A percentile compares a stretch with the other conserved stretches of the same genome.
Evolutionary conservation across 768 basidiomycete species (phyloP).

Genomic region (Mycena latifolia): DNA sequence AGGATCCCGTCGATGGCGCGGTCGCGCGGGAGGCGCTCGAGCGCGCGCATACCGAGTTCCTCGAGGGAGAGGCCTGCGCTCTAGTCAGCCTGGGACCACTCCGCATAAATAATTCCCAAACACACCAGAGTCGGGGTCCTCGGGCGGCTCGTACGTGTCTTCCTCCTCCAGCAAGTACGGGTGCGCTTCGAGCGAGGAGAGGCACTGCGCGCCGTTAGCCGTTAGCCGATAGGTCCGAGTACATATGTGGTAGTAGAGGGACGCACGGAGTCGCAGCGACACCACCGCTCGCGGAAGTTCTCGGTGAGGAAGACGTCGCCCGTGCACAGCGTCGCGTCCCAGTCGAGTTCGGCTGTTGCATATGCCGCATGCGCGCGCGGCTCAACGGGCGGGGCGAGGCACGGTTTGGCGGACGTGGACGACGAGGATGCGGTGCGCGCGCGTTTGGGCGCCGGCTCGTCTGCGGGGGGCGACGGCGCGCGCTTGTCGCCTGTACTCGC

Average conservation of each 20-base stretch:
- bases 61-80: conserved; percentile 79
- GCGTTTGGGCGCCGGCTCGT: conserved; percentile 54
- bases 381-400: conserved; percentile 69
- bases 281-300: conserved; percentile 85
- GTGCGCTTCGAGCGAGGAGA: conserved; percentile 62
- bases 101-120: background rate
- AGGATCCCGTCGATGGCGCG: conserved; percentile 86
- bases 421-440: conserved; percentile 17
- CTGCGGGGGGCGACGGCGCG: conserved; percentile 42
- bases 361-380: conserved; percentile 60
- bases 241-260: conserved; percentile 1
- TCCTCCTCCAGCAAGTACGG: conserved; percentile 81
- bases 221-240: background rate
- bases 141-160: conserved; percentile 87
- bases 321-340: conserved; percentile 55
- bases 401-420: conserved; percentile 45
- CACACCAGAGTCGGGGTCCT: conserved; percentile 86
- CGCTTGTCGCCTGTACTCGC: conserved; percentile 60
- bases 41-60: conserved; percentile 85
- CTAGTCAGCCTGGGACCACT: background rate
- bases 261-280: conserved; percentile 72
- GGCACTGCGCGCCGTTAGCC: conserved; percentile 61
- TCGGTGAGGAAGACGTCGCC: conserved; percentile 85
- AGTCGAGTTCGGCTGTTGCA: conserved; percentile 40
- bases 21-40: conserved; percentile 81